A percentile compares a stretch with the other conserved stretches of the same genome.
Conservation (phyloP, 768 basidiomycete species). For the Aureoboletus auriporus region DNA sequence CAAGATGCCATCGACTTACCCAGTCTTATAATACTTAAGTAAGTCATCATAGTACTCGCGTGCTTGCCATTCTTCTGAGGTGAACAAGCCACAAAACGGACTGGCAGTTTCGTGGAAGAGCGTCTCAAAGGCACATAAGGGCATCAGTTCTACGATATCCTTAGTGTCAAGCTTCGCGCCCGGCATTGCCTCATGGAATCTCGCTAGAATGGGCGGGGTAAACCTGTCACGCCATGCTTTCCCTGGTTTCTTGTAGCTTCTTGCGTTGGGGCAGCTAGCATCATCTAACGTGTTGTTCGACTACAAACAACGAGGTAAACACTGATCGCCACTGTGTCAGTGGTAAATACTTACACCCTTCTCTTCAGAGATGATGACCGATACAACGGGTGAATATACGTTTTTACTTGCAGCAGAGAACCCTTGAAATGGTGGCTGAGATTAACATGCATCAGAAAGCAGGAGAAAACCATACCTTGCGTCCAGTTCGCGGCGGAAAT, state of each 20-base stretch:
- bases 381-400: slow-evolving; percentile 42
- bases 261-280: slow-evolving; percentile 57
- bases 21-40: slow-evolving; percentile 75
- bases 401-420: slow-evolving; percentile 52
- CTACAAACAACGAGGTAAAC: slow-evolving; percentile 23
- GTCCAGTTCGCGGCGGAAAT: slow-evolving; percentile 69
- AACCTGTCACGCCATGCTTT: slow-evolving; percentile 55
- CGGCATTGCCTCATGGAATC: slow-evolving; percentile 58
- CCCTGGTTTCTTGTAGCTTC: slow-evolving; percentile 40
- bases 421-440: slow-evolving; percentile 36
- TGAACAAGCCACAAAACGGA: slow-evolving; percentile 75
- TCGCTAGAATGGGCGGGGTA: slow-evolving; percentile 49
- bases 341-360: slow-evolving; percentile 36
- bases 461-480: slow-evolving; percentile 37
- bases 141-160: slow-evolving; percentile 60
- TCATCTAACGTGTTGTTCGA: slow-evolving; percentile 69
- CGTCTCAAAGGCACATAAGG: slow-evolving; percentile 81
- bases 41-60: slow-evolving; percentile 73
- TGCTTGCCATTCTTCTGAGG: slow-evolving; percentile 52
- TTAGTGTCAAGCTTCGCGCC: slow-evolving; percentile 52
- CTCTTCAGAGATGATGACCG: slow-evolving; percentile 50
- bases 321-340: neutral
- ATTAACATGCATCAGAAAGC: neutral
- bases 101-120: slow-evolving; percentile 47
- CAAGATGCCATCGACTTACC: slow-evolving; percentile 37